Evolutionary conservation across 345 rosid species (phyloP), one percentile per base, ranked within the genome.

Genomic region (Pistacia vera): DNA sequence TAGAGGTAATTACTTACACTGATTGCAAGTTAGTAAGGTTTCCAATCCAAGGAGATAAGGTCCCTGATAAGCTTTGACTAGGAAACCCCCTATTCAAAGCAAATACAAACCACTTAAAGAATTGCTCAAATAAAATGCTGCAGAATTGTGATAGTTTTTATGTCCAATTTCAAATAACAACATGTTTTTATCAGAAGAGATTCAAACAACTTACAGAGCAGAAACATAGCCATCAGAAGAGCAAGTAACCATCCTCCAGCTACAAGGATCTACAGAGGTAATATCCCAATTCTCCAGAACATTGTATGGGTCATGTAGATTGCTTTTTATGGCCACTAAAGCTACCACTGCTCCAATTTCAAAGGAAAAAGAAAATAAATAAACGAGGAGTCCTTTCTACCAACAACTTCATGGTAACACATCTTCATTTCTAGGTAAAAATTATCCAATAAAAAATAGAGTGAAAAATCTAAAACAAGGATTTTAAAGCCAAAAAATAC

Each of bases 241-340:
- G 84, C 99, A 97, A 77, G 97, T 88, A 71, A 97, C 87, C 99
- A 97, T 97, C 83, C 96, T 91, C 99, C 98, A 97, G 84, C 98
- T 93, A 88, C 99, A 97, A 69, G 99, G 99, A 90, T 94, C 99
- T 33, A 97, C 99, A 75, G 98, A 94, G 82, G 86, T 94, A 64
- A 85, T 86, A 86, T 97, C 99, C 99, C 99, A 97, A 75, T 89
- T 90, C 68, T 91, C 99, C 84, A 97, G 84, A 77, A 94, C 97
- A 83, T 88, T 94, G 83, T 94, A 88, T 0, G 98, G 98, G 77
- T 97, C 99, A 63, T 80, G 94, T 65, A 97, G 87, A 74, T 86
- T 90, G 66, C 25, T 80, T 86, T 94, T 97, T 52, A 97, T 87
- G 74, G 92, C 93, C 82, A 90, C 86, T 80, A 97, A 85, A 82